phyloP scores from a whole-genome alignment of 257 asterid species.

The Przewalskia tangutica region DNA sequence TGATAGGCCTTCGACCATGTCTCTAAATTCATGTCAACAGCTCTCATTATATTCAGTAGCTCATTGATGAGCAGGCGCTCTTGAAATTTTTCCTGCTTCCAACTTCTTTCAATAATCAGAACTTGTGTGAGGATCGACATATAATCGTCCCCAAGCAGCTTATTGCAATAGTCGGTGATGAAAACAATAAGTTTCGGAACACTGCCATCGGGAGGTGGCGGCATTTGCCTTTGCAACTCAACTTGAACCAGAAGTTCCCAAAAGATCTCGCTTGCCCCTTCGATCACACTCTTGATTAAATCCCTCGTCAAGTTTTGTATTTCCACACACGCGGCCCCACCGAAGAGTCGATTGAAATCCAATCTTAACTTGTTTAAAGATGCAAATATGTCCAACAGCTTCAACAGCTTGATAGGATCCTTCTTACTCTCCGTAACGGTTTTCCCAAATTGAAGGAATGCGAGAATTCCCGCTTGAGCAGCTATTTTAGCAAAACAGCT shows the following conservation, averaged over 20 bases:
- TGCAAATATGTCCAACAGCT: slow-evolving; percentile 70
- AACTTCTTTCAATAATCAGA: slow-evolving; percentile 71
- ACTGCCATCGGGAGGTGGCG: slow-evolving; percentile 76
- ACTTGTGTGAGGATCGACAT: slow-evolving; percentile 72
- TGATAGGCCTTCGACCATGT: slow-evolving; percentile 68
- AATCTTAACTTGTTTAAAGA: slow-evolving; percentile 67
- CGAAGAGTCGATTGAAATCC: slow-evolving; percentile 85
- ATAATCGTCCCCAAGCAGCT: slow-evolving; percentile 75
- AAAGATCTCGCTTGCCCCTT: slow-evolving; percentile 80
- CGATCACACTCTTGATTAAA: slow-evolving; percentile 69
- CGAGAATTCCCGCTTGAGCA: slow-evolving; percentile 76
- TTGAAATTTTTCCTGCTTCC: slow-evolving; percentile 76
- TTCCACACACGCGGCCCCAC: slow-evolving; percentile 79
- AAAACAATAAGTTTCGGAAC: slow-evolving; percentile 74
- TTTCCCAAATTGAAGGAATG: slow-evolving; percentile 75
- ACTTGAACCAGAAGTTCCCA: slow-evolving; percentile 91
- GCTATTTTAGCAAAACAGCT: slow-evolving; percentile 81
- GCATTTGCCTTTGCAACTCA: slow-evolving; percentile 68
- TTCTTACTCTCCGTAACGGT: slow-evolving; percentile 80
- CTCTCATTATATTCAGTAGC: slow-evolving; percentile 48
- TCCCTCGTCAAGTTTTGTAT: slow-evolving; percentile 80
- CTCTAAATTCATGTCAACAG: slow-evolving; percentile 65
- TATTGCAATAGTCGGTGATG: slow-evolving; percentile 75
- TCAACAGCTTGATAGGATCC: slow-evolving; percentile 78
- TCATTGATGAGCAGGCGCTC: slow-evolving; percentile 56